Conservation (phyloP, 2,329 filamentous ascomycete species). For the Claviceps spartinae region DNA sequence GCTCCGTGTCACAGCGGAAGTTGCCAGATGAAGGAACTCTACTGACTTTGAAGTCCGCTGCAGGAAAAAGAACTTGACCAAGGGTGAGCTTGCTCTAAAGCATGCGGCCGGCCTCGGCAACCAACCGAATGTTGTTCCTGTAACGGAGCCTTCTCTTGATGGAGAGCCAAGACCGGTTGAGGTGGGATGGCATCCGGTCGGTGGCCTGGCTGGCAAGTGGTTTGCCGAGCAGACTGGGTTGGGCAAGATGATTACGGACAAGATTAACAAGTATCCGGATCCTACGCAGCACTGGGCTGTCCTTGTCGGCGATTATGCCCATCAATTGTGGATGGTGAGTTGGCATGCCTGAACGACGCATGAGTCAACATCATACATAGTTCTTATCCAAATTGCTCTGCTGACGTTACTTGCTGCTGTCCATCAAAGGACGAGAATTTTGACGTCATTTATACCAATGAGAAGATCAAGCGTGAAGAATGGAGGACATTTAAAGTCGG, state of each 20-base stretch:
- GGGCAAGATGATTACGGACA: slow-evolving; percentile 42
- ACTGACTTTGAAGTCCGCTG: neutral
- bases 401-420: neutral
- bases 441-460: slow-evolving; percentile 43
- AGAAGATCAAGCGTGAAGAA: slow-evolving; percentile 27
- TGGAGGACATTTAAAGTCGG: slow-evolving; percentile 40
- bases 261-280: slow-evolving; percentile 40
- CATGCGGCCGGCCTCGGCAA: slow-evolving; percentile 20
- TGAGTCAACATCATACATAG: neutral
- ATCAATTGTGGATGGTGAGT: slow-evolving; percentile 46
- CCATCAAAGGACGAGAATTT: slow-evolving; percentile 33
- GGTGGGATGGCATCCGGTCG: slow-evolving; percentile 46
- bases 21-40: neutral
- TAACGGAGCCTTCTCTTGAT: slow-evolving; percentile 15
- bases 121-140: slow-evolving; percentile 19
- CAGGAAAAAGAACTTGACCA: slow-evolving; percentile 20
- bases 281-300: slow-evolving; percentile 49
- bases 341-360: neutral
- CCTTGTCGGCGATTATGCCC: slow-evolving; percentile 39
- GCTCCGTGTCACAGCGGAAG: neutral
- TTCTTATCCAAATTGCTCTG: neutral
- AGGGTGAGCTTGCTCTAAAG: slow-evolving; percentile 22
- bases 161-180: slow-evolving; percentile 26
- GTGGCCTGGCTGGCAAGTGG: slow-evolving; percentile 42
- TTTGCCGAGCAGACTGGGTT: slow-evolving; percentile 42